Base-by-base conservation (phyloP, 768 basidiomycete species). In the Trametopsis cervina region DNA sequence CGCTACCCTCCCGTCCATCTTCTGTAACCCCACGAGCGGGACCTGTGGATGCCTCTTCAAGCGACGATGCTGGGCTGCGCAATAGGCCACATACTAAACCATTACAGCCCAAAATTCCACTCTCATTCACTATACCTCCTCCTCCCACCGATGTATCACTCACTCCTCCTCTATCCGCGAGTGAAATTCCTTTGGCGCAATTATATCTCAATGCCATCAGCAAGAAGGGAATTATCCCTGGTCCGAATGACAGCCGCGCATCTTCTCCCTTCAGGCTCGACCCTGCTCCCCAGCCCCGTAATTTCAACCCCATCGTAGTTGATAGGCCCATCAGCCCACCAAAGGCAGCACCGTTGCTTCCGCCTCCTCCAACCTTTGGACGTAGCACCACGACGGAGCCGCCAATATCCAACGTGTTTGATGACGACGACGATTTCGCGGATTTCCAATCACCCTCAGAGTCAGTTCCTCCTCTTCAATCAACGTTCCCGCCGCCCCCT, bases 401-500 rank as follows among this genome's bases (percentile, higher is more conserved):
- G 7, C 29, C 29, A 33, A 33, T 7, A 7, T 15, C 7, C 9
- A 33, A 33, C 29, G 9, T 33, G 7, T 33, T 7, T 33, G 54
- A 51, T 53, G 49, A 59, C 58, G 40, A 59, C 45, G 51, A 55
- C 53, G 46, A 61, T 51, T 60, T 61, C 44, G 45, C 55, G 2
- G 62, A 63, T 40, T 63, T 63, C 54, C 57, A 61, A 23, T 61
- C 62, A 25, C 35, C 44, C 17, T 36, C 42, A 35, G 37, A 46
- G 26, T 44, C 56, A 9, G 58, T 54, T 0, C 59, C 63, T 38
- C n/a, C 53, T 20, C 35, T 36, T 21, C 33, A 44, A 9, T 39
- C 44, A n/a, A 46, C 62, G 24, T 58, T 66, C 20, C 54, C 60
- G 1, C 60, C 62, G 1, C 61, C 63, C 4, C 61, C 21, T 41